Conservation (phyloP, 768 basidiomycete genomes). For the Boletales sp. region DNA sequence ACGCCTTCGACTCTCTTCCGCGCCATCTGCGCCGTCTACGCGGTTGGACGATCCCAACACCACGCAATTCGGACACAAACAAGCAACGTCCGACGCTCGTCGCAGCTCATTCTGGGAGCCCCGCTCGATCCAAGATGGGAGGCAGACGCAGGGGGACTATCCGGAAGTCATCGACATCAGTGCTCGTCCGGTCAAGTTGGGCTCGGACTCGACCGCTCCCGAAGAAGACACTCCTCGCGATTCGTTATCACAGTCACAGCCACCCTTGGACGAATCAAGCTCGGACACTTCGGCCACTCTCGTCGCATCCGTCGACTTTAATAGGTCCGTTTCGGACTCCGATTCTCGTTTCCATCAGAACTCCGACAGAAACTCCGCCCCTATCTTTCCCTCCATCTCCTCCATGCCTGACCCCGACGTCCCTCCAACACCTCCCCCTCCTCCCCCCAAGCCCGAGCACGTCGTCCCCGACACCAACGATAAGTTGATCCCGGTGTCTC, state of each 20-base stretch:
- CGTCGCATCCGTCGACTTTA: neutral
- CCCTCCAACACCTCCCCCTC: conserved; percentile 8
- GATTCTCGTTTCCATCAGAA: neutral
- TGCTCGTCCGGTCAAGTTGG: neutral
- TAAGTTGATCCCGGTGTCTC: too few species aligned
- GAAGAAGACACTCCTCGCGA: conserved; percentile 1
- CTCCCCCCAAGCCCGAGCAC: conserved; percentile 6
- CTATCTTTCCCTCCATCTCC: neutral
- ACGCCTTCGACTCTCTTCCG: conserved; percentile 18
- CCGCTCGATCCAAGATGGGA: neutral
- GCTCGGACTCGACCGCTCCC: neutral
- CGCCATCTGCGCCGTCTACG: conserved; percentile 5
- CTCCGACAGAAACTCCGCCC: conserved; percentile 11
- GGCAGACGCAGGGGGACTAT: neutral
- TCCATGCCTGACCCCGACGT: conserved; percentile 7
- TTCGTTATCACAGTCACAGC: neutral
- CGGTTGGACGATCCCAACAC: neutral
- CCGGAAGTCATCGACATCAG: conserved; percentile 23
- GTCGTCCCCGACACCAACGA: conserved; percentile 39
- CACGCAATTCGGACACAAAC: neutral
- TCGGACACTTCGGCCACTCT: conserved; percentile 24
- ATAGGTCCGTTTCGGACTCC: conserved; percentile 13
- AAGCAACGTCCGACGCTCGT: neutral
- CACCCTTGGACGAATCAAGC: neutral
- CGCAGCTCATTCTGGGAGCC: neutral